Evolutionary conservation across 805 yeast genomes (phyloP).

Genomic region (Saturnispora besseyi): DNA sequence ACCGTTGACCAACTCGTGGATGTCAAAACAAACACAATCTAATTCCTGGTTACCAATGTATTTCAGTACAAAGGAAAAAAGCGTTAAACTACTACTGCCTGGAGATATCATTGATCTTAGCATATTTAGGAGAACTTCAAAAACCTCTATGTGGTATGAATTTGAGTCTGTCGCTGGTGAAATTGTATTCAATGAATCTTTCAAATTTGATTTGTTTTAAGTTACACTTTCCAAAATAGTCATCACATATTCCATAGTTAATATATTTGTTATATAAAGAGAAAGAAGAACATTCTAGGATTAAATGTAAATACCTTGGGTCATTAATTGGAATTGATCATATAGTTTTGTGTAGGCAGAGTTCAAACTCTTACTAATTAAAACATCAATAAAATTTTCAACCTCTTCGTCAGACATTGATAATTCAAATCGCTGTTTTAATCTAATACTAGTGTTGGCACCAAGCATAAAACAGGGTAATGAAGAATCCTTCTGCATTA

Average conservation of each 20-base stretch:
- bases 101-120: background rate
- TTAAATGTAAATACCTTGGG: slow-evolving; percentile 87
- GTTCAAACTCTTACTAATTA: slow-evolving; percentile 77
- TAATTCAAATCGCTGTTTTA: slow-evolving; percentile 75
- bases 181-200: background rate
- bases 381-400: slow-evolving; percentile 67
- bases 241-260: background rate
- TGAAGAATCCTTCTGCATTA: slow-evolving; percentile 86
- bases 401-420: slow-evolving; percentile 64
- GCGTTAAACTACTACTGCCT: background rate
- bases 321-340: slow-evolving; percentile 88
- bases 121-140: background rate
- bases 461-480: slow-evolving; percentile 92
- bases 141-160: slow-evolving; percentile 14
- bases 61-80: slow-evolving; percentile 23
- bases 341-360: slow-evolving; percentile 86
- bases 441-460: slow-evolving; percentile 65
- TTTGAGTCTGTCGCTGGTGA: slow-evolving; percentile 8
- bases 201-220: slow-evolving; percentile 28
- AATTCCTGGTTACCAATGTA: slow-evolving; percentile 63
- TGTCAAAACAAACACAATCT: slow-evolving; percentile 17
- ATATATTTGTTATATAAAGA: background rate
- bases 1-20: slow-evolving; percentile 4
- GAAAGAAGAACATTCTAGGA: background rate
- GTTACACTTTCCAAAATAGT: background rate